A percentile compares a stretch with the other conserved stretches of the same genome.
Evolutionary conservation across 2,329 filamentous ascomycete species (phyloP).

Genomic region (Ascochyta rabiei): DNA sequence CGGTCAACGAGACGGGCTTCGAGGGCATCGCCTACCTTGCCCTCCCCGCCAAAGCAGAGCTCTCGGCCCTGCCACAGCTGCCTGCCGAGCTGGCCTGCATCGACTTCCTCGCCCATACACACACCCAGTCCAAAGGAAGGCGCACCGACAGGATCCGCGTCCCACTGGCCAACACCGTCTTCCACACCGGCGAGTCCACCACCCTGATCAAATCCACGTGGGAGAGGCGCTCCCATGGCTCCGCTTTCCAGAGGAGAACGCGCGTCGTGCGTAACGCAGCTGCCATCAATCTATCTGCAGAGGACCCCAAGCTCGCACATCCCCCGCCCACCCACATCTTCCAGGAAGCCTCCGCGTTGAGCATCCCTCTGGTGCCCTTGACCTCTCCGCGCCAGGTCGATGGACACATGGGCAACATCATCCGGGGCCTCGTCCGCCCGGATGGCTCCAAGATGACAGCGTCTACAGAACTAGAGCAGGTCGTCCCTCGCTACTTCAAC

Average conservation of each 20-base stretch:
- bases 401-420: slow-evolving; percentile 77
- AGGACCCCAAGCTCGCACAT: not conserved
- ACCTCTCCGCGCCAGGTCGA: slow-evolving; percentile 67
- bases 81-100: slow-evolving; percentile 18
- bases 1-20: slow-evolving; percentile 31
- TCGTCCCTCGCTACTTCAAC: slow-evolving; percentile 65
- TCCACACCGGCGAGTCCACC: slow-evolving; percentile 66
- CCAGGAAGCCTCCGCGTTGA: slow-evolving; percentile 27
- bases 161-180: slow-evolving; percentile 78
- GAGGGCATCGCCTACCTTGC: slow-evolving; percentile 45
- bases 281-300: slow-evolving; percentile 5
- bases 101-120: slow-evolving; percentile 27
- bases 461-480: slow-evolving; percentile 72
- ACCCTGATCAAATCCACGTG: slow-evolving; percentile 38
- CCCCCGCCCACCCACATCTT: not conserved
- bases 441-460: slow-evolving; percentile 61
- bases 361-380: slow-evolving; percentile 65
- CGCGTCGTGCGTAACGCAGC: not conserved
- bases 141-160: slow-evolving; percentile 53
- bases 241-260: not conserved
- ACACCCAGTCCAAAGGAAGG: not conserved
- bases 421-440: slow-evolving; percentile 64
- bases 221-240: slow-evolving; percentile 10
- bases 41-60: slow-evolving; percentile 13
- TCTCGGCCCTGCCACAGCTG: not conserved